A percentile compares a stretch with the other conserved stretches of the same genome.
Evolutionary conservation across 257 asterid genomes (phyloP).

Genomic region (Penstemon davidsonii): DNA sequence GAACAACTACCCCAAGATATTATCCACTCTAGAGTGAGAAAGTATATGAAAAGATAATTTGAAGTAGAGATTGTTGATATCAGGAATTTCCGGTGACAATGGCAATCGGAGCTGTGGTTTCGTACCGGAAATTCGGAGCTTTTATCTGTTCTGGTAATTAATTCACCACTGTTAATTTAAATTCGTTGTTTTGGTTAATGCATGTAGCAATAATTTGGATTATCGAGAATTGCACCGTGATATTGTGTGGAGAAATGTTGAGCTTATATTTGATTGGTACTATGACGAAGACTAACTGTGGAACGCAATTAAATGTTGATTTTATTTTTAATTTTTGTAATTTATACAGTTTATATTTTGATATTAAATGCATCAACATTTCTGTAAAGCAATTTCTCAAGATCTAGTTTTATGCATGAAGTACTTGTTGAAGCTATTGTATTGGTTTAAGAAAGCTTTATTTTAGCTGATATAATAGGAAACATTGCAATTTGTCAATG

Average conservation of each 20-base stretch:
- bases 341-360: not conserved
- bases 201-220: not conserved
- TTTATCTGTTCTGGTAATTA: slow-evolving; percentile 62
- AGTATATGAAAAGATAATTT: slow-evolving; percentile 11
- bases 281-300: too few species aligned
- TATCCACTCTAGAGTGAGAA: slow-evolving; percentile 30
- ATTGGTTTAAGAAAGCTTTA: slow-evolving; percentile 24
- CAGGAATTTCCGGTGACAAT: slow-evolving; percentile 43
- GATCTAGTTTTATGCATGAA: slow-evolving; percentile 6
- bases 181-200: not conserved
- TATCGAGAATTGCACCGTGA: too few species aligned
- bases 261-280: not conserved
- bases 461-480: slow-evolving; percentile 8
- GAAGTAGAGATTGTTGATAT: slow-evolving; percentile 4
- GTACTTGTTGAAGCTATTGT: slow-evolving; percentile 17
- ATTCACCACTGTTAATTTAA: not conserved
- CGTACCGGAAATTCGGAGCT: slow-evolving; percentile 70
- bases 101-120: slow-evolving; percentile 79
- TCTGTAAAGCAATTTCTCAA: slow-evolving; percentile 14
- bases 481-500: too few species aligned
- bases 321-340: not conserved
- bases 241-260: slow-evolving; percentile 17
- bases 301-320: not conserved
- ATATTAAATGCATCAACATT: not conserved
- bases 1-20: slow-evolving; percentile 26